Evolutionary conservation across 306 rosid species (phyloP), one percentile per base, ranked within the genome.

Genomic region (Vigna unguiculata): DNA sequence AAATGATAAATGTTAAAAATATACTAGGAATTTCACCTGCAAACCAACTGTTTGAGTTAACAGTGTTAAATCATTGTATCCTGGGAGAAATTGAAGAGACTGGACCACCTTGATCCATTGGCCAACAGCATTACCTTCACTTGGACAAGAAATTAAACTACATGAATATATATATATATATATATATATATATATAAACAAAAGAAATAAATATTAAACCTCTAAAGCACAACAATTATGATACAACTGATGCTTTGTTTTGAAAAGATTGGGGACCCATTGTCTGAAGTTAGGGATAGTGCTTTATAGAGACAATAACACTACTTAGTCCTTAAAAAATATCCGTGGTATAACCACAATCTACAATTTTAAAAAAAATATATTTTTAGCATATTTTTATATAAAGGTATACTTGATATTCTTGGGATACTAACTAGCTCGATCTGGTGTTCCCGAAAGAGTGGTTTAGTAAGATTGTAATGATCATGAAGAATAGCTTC

Each of bases 1-100:
- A 57, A 57, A 45, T 40, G 63, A 80, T 65, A 67, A 25, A n/a
- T 21, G 28, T 54, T 19, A 65, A 72, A 80, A 82, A 47, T n/a
- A 52, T 20, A 36, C 68, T 36, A 53, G 62, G 49, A 61, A 76
- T 70, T 82, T 81, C 84, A 92, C 98, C 98, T 90, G 97, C 81
- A 95, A 88, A 71, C 98, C 97, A 47, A 95, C 91, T 65, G 98
- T 88, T 81, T 90, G 82, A 81, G 98, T 47, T 82, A 92, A 72
- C 70, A 92, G 81, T 67, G 86, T 58, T 41, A 95, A 81, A 80
- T 92, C 92, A 82, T 92, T 95, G 85, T 85, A 82, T 81, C 98
- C 98, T 69, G 83, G 87, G 16, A 76, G 78, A 84, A 95, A 92
- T 68, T 80, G 89, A 86, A 90, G 87, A 84, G 96, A 86, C 78